These are phyloP conservation scores for Choiromyces venosus DNA, from an alignment of 495 filamentous ascomycete genomes.

Conservation along the genomic window DNA sequence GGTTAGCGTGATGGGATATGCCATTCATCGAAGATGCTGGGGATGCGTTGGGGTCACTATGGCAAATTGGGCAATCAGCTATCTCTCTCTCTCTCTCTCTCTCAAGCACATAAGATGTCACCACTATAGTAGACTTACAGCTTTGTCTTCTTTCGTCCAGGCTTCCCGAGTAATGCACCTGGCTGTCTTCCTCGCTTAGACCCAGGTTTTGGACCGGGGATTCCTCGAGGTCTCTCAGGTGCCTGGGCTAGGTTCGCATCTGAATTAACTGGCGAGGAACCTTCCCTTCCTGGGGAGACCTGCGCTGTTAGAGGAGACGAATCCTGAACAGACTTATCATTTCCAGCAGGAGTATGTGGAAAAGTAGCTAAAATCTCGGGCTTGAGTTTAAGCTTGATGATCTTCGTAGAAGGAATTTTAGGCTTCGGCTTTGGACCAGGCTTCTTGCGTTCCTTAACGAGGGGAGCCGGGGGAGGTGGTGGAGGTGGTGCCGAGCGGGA, in stretches of 20 bases:
- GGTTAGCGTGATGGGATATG: slow-evolving; percentile 44
- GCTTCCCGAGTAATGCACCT: slow-evolving; percentile 60
- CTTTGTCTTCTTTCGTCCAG: slow-evolving; percentile 86
- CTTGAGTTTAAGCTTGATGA: slow-evolving; percentile 54
- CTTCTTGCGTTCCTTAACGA: slow-evolving; percentile 40
- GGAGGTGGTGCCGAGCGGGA: slow-evolving; percentile 40
- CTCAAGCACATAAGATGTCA: slow-evolving; percentile 38
- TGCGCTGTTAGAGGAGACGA: slow-evolving; percentile 46
- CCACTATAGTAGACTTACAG: slow-evolving; percentile 60
- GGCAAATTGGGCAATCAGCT: slow-evolving; percentile 27
- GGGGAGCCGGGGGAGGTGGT: slow-evolving; percentile 28
- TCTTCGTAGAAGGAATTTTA: slow-evolving; percentile 41
- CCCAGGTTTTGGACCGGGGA: slow-evolving; percentile 56
- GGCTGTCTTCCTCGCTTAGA: slow-evolving; percentile 55
- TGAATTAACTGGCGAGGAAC: slow-evolving; percentile 47
- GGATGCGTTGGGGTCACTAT: slow-evolving; percentile 36
- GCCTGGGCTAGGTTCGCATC: slow-evolving; percentile 42
- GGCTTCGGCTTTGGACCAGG: slow-evolving; percentile 38
- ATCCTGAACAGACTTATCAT: slow-evolving; percentile 47
- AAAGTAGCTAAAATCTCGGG: slow-evolving; percentile 50
- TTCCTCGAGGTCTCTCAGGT: slow-evolving; percentile 52
- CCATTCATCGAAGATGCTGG: slow-evolving; percentile 16
- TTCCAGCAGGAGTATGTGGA: slow-evolving; percentile 42
- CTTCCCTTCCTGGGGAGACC: slow-evolving; percentile 49
- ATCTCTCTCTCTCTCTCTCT: slow-evolving; percentile 18